phyloP scores from a whole-genome alignment of 306 rosid genomes.

The Cicer arietinum region DNA sequence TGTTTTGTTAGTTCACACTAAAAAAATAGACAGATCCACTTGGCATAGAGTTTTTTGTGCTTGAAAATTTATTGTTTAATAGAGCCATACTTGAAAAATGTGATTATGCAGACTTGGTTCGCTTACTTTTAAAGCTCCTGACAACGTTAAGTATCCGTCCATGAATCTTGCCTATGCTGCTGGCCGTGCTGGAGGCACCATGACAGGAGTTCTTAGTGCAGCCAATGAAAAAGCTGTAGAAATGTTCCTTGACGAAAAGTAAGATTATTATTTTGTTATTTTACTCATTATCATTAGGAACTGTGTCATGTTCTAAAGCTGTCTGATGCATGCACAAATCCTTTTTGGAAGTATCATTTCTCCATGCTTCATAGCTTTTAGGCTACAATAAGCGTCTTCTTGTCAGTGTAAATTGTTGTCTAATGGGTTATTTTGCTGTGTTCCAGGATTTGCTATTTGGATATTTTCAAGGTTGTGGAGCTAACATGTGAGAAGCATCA shows the following conservation, averaged over 20 bases:
- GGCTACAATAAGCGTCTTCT: background rate
- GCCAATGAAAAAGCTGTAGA: conserved; percentile 99
- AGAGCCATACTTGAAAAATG: conserved; percentile 36
- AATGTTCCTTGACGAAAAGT: conserved; percentile 93
- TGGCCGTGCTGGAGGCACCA: conserved; percentile 98
- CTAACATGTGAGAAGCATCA: conserved; percentile 84
- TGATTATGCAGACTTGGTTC: conserved; percentile 88
- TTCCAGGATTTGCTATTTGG: conserved; percentile 88
- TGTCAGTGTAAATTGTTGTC: background rate
- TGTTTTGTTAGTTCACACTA: conserved; percentile 7
- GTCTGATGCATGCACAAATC: background rate
- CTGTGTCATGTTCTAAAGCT: conserved; percentile 5
- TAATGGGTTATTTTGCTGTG: conserved; percentile 14
- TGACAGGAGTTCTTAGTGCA: conserved; percentile 99
- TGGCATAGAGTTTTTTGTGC: background rate
- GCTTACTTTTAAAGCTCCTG: conserved; percentile 87
- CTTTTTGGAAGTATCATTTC: background rate
- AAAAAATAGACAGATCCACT: conserved; percentile 25
- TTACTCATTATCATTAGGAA: conserved; percentile 3
- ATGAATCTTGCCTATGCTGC: conserved; percentile 97
- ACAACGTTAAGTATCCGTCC: conserved; percentile 92
- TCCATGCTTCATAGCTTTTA: background rate
- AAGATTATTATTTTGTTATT: conserved; percentile 40
- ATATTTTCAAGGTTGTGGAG: conserved; percentile 94
- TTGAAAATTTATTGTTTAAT: conserved; percentile 29